Conservation (phyloP, 345 rosid species). For the Corchorus olitorius region DNA sequence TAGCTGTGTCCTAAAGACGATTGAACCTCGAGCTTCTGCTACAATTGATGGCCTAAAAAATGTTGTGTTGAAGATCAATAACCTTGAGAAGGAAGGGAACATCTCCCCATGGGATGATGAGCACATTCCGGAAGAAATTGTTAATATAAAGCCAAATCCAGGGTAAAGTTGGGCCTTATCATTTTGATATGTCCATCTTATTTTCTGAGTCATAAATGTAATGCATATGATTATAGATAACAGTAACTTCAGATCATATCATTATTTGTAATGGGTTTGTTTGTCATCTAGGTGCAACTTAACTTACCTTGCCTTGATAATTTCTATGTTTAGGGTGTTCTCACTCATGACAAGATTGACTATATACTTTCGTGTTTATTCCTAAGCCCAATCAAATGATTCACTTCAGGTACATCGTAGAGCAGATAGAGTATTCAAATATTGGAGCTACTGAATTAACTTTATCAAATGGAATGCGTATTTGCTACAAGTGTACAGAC, state of each 20-base stretch:
- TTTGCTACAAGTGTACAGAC: conserved; percentile 84
- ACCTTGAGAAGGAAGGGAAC: conserved; percentile 57
- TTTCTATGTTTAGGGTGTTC: background rate
- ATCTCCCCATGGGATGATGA: conserved; percentile 91
- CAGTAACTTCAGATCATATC: conserved; percentile 3
- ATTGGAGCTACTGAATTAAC: conserved; percentile 82
- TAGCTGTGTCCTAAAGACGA: conserved; percentile 82
- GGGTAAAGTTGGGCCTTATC: conserved; percentile 55
- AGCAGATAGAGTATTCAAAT: conserved; percentile 65
- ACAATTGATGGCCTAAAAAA: conserved; percentile 65
- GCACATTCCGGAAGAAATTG: conserved; percentile 86
- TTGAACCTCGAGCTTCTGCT: conserved; percentile 79
- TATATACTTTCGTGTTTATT: background rate
- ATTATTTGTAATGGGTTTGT: background rate
- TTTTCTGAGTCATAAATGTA: conserved; percentile 19
- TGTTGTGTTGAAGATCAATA: conserved; percentile 52
- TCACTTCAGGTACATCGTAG: conserved; percentile 52
- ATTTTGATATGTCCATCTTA: background rate
- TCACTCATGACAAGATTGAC: background rate
- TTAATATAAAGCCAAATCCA: conserved; percentile 62
- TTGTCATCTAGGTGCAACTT: background rate
- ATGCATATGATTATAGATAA: background rate
- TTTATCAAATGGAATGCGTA: conserved; percentile 85
- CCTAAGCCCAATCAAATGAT: conserved; percentile 25
- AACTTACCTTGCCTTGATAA: background rate